These are phyloP conservation scores for Colletotrichum sp. DNA, from an alignment of 2,329 filamentous ascomycete species.

Conservation along the genomic window DNA sequence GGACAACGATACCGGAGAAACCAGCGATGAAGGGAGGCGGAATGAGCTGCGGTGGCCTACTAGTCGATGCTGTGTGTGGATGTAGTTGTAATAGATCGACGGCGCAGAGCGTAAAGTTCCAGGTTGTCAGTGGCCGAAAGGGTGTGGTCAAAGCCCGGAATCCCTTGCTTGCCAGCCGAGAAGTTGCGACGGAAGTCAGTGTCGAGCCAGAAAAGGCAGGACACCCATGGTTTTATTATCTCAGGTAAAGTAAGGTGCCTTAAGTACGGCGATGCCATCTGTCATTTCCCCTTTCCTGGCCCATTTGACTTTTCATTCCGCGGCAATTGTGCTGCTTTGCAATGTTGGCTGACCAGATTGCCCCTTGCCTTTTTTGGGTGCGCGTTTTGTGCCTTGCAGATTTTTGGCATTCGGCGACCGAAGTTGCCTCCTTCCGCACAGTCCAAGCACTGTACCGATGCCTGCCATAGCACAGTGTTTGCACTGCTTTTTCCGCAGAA, in stretches of 20 bases:
- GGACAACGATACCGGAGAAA: neutral
- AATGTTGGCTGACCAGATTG: conserved; percentile 2
- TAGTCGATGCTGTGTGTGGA: neutral
- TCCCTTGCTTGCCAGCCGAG: neutral
- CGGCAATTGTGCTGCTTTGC: conserved; percentile 17
- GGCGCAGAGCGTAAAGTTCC: neutral
- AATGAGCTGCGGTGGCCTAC: neutral
- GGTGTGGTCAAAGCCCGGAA: neutral
- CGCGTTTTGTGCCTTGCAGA: conserved; percentile 22
- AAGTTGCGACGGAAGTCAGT: neutral
- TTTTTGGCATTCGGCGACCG: conserved; percentile 2
- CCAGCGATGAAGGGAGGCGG: neutral
- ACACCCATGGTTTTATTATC: neutral
- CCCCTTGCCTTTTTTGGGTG: conserved; percentile 14
- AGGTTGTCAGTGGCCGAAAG: neutral
- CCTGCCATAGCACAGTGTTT: rapidly evolving
- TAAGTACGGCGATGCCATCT: neutral
- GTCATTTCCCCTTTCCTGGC: neutral
- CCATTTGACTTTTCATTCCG: neutral
- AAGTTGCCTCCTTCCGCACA: neutral
- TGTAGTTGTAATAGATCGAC: conserved; percentile 2
- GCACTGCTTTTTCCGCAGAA: neutral
- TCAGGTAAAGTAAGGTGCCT: neutral
- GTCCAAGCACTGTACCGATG: neutral
- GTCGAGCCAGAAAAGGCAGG: neutral